Evolutionary conservation across 2,329 filamentous ascomycete species (phyloP), one percentile per base, ranked within the genome.

Genomic region (Ophiostoma novo-ulmi): DNA sequence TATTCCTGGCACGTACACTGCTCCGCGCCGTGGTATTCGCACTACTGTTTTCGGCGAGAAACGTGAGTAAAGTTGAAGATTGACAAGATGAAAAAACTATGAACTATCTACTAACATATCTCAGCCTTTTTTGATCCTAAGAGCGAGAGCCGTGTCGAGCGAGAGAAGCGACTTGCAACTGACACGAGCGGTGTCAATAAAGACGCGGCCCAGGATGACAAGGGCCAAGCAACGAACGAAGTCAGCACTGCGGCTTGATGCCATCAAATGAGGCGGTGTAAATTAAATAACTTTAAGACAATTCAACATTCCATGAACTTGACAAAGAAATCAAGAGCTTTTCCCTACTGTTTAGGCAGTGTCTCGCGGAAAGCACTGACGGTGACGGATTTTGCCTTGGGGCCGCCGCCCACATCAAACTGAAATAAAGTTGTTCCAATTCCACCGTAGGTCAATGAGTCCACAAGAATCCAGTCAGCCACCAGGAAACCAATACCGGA

Each of bases 1-100:
- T 13, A 82, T 82, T 41, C 80, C 81, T 0, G 81, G 81, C 0
- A 77, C 75, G 5, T 83, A 81, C 55, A 77, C 80, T 22, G 78
- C 74, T 13, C 76, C 77, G 0, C 75, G 80, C 31, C 75, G 76
- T 22, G 80, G 81, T 1, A 81, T 82, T 65, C 75, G 80, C 8
- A 58, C 52, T 2, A 26, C 52, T 26, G 52, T 58, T 22, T 58
- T 58, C 11, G 52, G 52, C n/a, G 52, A 58, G 52, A 58, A 58
- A 26, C 52, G 52, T 26, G 10, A 58, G 52, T 58, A n/a, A 44
- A 11, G 14, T 44, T 44, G 39, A 3, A 4, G 31, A 31, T 31
- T 31, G 31, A 31, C 31, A 31, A 31, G 31, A 31, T 31, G 26
- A 48, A 48, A 48, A 20, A 48, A 48, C 6, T 10, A 48, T 48